A percentile compares a stretch with the other conserved stretches of the same genome.
These are phyloP conservation scores for Neurospora hispaniola DNA, from an alignment of 495 filamentous ascomycete species.

Conservation along the genomic window DNA sequence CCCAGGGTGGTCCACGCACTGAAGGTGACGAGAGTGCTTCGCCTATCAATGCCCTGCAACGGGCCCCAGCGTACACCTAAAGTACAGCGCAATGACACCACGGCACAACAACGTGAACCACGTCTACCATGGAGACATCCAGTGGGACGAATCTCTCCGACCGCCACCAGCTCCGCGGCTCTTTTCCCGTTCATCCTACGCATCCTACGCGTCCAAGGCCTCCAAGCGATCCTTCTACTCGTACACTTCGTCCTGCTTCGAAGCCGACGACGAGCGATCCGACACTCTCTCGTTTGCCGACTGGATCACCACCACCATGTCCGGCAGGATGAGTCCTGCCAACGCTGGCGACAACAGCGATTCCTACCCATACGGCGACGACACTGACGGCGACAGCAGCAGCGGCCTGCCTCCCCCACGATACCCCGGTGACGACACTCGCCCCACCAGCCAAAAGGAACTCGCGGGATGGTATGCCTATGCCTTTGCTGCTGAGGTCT, in stretches of 20 bases:
- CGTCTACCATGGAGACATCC: not conserved
- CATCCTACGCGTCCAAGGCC: slow-evolving; percentile 1
- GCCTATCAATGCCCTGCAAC: not conserved
- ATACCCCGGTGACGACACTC: slow-evolving; percentile 78
- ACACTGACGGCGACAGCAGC: not conserved
- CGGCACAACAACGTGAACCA: not conserved
- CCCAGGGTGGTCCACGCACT: not conserved
- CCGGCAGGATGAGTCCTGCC: slow-evolving; percentile 17
- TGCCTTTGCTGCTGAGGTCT: slow-evolving; percentile 95
- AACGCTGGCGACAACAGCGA: slow-evolving; percentile 6
- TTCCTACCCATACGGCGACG: not conserved
- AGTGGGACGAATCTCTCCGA: slow-evolving; percentile 5
- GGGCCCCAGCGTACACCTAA: not conserved
- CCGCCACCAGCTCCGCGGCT: slow-evolving; percentile 30
- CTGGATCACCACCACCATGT: slow-evolving; percentile 2
- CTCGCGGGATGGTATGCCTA: slow-evolving; percentile 93
- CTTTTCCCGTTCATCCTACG: slow-evolving; percentile 34
- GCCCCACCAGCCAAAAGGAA: slow-evolving; percentile 78
- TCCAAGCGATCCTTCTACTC: slow-evolving; percentile 32
- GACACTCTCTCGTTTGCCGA: slow-evolving; percentile 5
- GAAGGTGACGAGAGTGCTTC: not conserved
- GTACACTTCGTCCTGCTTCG: slow-evolving; percentile 39
- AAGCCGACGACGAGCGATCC: slow-evolving; percentile 55
- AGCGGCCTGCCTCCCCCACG: slow-evolving; percentile 11
- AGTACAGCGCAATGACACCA: not conserved